Evolutionary conservation across 1,284 basidiomycete species (phyloP).

Genomic region (Leccinum griseonigrum): DNA sequence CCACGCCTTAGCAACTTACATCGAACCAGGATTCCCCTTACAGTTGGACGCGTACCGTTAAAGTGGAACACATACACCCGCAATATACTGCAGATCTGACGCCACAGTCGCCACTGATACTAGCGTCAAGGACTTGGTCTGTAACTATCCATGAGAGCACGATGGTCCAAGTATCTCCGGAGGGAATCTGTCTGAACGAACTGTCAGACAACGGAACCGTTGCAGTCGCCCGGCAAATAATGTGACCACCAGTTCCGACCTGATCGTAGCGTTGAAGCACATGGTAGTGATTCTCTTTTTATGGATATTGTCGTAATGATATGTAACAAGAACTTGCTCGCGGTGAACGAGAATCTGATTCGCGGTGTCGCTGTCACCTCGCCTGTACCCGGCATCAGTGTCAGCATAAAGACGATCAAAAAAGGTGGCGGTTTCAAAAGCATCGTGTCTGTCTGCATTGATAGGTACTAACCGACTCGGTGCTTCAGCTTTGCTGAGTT

Average conservation of each 20-base stretch:
- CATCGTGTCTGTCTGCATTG: background rate
- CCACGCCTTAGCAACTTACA: background rate
- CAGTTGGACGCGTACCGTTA: background rate
- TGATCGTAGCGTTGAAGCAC: background rate
- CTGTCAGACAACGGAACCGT: background rate
- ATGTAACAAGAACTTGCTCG: background rate
- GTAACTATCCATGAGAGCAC: background rate
- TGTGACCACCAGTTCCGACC: background rate
- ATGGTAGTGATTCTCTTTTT: background rate
- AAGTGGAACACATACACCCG: background rate
- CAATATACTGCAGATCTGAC: background rate
- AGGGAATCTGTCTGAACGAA: background rate
- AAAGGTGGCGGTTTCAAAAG: background rate
- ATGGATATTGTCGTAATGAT: background rate
- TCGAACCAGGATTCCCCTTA: background rate
- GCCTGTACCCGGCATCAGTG: background rate
- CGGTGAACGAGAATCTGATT: background rate
- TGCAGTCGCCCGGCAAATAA: background rate
- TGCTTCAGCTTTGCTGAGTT: too few species aligned
- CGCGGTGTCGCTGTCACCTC: background rate
- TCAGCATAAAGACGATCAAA: background rate
- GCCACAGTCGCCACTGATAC: background rate
- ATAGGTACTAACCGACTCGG: too few species aligned
- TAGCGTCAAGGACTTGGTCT: background rate
- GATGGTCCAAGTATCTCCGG: background rate